A percentile compares a stretch with the other conserved stretches of the same genome.
These are phyloP conservation scores for Apiotrichum gracile DNA, from an alignment of 1,284 basidiomycete genomes.

Conservation along the genomic window DNA sequence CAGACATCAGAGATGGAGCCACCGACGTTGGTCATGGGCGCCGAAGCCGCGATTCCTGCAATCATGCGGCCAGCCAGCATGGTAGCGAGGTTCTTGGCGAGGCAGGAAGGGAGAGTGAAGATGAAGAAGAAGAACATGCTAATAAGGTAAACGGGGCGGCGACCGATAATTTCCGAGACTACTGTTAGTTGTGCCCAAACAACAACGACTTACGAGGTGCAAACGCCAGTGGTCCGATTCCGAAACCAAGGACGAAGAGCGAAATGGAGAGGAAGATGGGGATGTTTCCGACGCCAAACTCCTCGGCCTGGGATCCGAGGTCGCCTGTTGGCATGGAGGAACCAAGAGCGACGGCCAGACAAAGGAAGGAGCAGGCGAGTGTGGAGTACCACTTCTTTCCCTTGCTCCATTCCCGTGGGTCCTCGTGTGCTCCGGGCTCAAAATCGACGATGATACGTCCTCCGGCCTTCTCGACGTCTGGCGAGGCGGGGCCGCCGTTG, in stretches of 20 bases:
- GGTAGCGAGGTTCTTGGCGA: conserved; percentile 48
- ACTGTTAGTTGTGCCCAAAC: too few relatives aligned
- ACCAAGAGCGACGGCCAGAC: conserved; percentile 44
- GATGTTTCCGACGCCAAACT: conserved; percentile 45
- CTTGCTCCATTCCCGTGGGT: conserved; percentile 33
- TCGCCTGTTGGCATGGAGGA: conserved; percentile 50
- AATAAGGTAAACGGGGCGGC: conserved; percentile 45
- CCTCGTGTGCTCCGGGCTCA: conserved; percentile 23
- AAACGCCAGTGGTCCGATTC: conserved; percentile 46
- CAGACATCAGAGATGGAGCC: conserved; percentile 50
- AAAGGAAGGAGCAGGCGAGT: conserved; percentile 26
- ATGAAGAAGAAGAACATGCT: conserved; percentile 47
- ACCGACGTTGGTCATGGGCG: conserved; percentile 50
- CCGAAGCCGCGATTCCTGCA: conserved; percentile 48
- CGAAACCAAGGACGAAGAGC: conserved; percentile 51
- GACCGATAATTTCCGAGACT: conserved; percentile 44
- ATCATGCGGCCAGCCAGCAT: conserved; percentile 50
- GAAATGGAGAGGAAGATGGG: conserved; percentile 47
- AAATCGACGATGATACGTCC: conserved; percentile 28
- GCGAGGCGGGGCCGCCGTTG: too few relatives aligned
- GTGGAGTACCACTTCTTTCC: conserved; percentile 38
- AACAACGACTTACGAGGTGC: too few relatives aligned
- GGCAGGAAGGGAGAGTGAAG: conserved; percentile 49
- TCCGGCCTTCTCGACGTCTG: conserved; percentile 12
- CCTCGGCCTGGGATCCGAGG: conserved; percentile 34